Conservation (phyloP, 2,329 filamentous ascomycete species). For the Proliferodiscus dingleyae region DNA sequence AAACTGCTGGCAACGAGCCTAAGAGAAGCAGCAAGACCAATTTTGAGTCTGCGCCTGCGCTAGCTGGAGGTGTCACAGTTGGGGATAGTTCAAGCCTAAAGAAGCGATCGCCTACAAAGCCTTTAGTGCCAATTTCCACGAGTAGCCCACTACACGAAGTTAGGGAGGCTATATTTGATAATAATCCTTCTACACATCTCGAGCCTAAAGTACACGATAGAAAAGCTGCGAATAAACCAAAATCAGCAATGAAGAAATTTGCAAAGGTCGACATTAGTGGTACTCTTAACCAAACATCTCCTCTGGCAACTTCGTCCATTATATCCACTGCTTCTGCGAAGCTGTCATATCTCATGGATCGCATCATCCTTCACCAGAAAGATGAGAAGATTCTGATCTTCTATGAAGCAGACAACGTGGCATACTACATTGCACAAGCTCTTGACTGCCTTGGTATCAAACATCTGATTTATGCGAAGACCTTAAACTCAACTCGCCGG, state of each 20-base stretch:
- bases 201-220: not conserved
- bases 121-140: not conserved
- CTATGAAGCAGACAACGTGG: slow-evolving; percentile 83
- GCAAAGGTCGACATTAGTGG: slow-evolving; percentile 20
- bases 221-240: slow-evolving; percentile 8
- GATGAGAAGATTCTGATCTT: slow-evolving; percentile 87
- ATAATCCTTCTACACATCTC: not conserved
- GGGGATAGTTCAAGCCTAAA: slow-evolving; percentile 15
- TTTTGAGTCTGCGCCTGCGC: slow-evolving; percentile 5
- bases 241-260: slow-evolving; percentile 17
- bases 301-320: slow-evolving; percentile 38
- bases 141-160: not conserved
- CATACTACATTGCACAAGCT: slow-evolving; percentile 78
- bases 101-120: slow-evolving; percentile 8
- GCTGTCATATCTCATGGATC: slow-evolving; percentile 76
- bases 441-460: slow-evolving; percentile 67
- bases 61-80: slow-evolving; percentile 23
- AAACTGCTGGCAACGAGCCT: slow-evolving; percentile 3
- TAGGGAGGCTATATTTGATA: not conserved
- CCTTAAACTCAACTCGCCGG: slow-evolving; percentile 54
- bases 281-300: slow-evolving; percentile 15
- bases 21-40: slow-evolving; percentile 9
- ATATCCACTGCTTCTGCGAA: slow-evolving; percentile 84
- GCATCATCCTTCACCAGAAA: slow-evolving; percentile 61
- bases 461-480: slow-evolving; percentile 63